These are phyloP conservation scores for Aspergillus panamensis DNA, from an alignment of 495 filamentous ascomycete species.

Conservation along the genomic window DNA sequence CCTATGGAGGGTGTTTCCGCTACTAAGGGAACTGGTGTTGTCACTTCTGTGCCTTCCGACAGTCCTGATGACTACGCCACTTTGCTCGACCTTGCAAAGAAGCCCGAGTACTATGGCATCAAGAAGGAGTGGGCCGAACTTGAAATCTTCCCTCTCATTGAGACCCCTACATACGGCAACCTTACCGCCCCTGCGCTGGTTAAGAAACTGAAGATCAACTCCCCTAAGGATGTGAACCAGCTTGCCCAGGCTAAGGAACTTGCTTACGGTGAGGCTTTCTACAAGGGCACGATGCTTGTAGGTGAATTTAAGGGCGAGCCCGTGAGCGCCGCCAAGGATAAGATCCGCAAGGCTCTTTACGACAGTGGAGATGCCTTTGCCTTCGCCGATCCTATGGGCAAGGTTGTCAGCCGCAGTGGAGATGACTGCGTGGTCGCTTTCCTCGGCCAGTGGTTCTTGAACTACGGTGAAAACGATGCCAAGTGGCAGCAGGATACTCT, in stretches of 20 bases:
- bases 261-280: slow-evolving; percentile 97
- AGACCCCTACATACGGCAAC: slow-evolving; percentile 85
- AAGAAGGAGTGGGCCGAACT: slow-evolving; percentile 94
- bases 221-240: slow-evolving; percentile 87
- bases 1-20: slow-evolving; percentile 93
- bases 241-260: slow-evolving; percentile 91
- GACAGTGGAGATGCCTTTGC: slow-evolving; percentile 78
- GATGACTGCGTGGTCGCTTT: slow-evolving; percentile 91
- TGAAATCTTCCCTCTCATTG: slow-evolving; percentile 82
- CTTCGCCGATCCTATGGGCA: slow-evolving; percentile 89
- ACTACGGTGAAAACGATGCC: slow-evolving; percentile 84
- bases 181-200: slow-evolving; percentile 78
- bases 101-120: slow-evolving; percentile 95
- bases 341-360: slow-evolving; percentile 76
- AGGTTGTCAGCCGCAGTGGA: slow-evolving; percentile 78
- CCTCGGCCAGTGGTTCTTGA: slow-evolving; percentile 95
- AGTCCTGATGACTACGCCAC: slow-evolving; percentile 95
- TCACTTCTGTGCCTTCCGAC: slow-evolving; percentile 92
- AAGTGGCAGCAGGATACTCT: slow-evolving; percentile 73
- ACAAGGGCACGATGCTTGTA: slow-evolving; percentile 85
- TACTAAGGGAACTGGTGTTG: slow-evolving; percentile 93
- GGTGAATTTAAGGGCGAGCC: slow-evolving; percentile 86
- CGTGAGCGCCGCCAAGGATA: slow-evolving; percentile 80
- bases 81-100: slow-evolving; percentile 82
- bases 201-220: slow-evolving; percentile 92